Percentiles rank a stretch among this genome's conserved stretches.
These are phyloP conservation scores for Calonectria hawksworthii DNA, from an alignment of 2,329 filamentous ascomycete species.

Conservation along the genomic window DNA sequence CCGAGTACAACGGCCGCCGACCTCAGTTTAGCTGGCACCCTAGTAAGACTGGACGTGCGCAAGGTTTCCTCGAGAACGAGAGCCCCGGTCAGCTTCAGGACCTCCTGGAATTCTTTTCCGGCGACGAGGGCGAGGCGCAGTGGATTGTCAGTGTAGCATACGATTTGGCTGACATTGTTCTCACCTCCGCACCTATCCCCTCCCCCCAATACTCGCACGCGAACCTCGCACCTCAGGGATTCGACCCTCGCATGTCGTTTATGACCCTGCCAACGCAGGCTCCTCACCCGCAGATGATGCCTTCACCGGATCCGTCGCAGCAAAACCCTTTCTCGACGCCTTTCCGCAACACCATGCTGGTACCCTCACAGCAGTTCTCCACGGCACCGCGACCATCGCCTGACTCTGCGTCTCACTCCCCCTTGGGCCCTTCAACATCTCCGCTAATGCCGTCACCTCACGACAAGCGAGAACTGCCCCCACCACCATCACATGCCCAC, in stretches of 20 bases:
- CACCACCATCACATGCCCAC: slow-evolving; percentile 45
- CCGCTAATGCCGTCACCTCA: slow-evolving; percentile 47
- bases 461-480: slow-evolving; percentile 55
- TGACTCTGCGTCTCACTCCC: slow-evolving; percentile 50
- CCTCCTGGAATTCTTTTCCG: slow-evolving; percentile 75
- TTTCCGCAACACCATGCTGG: slow-evolving; percentile 52
- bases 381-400: slow-evolving; percentile 48
- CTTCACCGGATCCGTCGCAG: slow-evolving; percentile 45
- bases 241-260: slow-evolving; percentile 49
- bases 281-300: slow-evolving; percentile 47
- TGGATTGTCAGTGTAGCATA: slow-evolving; percentile 71
- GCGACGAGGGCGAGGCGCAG: slow-evolving; percentile 68
- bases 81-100: slow-evolving; percentile 74
- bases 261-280: slow-evolving; percentile 51
- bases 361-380: slow-evolving; percentile 50
- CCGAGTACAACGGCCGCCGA: slow-evolving; percentile 66
- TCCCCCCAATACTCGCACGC: slow-evolving; percentile 50
- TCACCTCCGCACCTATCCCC: slow-evolving; percentile 50
- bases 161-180: slow-evolving; percentile 65
- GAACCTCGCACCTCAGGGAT: slow-evolving; percentile 42
- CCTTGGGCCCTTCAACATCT: slow-evolving; percentile 51
- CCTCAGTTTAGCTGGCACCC: slow-evolving; percentile 75
- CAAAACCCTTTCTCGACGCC: slow-evolving; percentile 46
- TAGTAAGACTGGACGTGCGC: slow-evolving; percentile 68
- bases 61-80: slow-evolving; percentile 73